These are phyloP conservation scores for Colletotrichum caudatum DNA, from an alignment of 2,329 filamentous ascomycete species.

Conservation along the genomic window DNA sequence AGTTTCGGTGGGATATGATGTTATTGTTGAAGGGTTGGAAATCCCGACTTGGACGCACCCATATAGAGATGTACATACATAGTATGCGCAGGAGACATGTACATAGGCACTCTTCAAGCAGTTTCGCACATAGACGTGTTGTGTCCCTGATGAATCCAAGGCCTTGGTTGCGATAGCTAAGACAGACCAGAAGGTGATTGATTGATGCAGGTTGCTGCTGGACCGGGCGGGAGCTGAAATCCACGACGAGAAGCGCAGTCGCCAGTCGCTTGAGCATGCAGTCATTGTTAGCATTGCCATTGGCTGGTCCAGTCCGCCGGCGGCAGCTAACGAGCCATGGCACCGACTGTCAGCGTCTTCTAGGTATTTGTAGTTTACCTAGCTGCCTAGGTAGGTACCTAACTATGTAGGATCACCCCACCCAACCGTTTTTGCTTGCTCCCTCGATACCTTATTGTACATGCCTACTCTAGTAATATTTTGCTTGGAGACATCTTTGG, in stretches of 20 bases:
- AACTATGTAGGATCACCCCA: too few relatives aligned
- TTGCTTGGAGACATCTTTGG: too few relatives aligned
- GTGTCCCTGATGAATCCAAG: too few relatives aligned
- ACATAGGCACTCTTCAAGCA: too few relatives aligned
- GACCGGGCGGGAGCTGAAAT: background rate
- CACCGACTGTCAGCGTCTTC: background rate
- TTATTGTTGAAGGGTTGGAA: background rate
- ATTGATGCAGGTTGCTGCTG: background rate
- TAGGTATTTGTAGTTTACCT: background rate
- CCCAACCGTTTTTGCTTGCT: too few relatives aligned
- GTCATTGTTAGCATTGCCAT: constrained; percentile 16
- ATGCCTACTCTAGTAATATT: too few relatives aligned
- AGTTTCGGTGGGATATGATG: background rate
- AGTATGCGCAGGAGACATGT: too few relatives aligned
- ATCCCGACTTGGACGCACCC: background rate
- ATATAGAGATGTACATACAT: too few relatives aligned
- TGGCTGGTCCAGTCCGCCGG: constrained; percentile 20
- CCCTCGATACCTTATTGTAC: too few relatives aligned
- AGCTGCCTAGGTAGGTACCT: background rate
- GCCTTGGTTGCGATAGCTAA: background rate
- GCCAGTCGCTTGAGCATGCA: constrained; percentile 39
- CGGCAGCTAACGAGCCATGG: constrained; percentile 8
- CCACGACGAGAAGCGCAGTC: constrained; percentile 1
- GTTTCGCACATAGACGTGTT: too few relatives aligned
- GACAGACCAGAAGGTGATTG: constrained; percentile 7